Conservation (phyloP, 2,329 filamentous ascomycete species). For the Pseudocercospora pini-densiflorae region DNA sequence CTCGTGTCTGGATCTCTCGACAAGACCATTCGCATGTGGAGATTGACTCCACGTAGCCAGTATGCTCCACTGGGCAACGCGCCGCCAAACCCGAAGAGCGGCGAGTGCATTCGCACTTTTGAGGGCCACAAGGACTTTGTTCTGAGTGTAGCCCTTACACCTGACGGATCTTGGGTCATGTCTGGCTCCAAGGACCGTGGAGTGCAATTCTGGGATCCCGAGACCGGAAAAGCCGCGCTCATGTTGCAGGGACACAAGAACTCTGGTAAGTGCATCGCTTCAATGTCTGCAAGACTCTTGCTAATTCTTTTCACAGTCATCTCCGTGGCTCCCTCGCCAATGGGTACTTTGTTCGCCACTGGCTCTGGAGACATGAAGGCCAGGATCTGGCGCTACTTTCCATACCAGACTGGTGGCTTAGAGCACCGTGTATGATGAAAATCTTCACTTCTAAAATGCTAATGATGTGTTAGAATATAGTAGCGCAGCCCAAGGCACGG, state of each 20-base stretch:
- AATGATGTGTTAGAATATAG: conserved; percentile 10
- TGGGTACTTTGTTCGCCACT: conserved; percentile 87
- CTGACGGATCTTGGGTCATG: conserved; percentile 93
- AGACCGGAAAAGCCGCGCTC: conserved; percentile 89
- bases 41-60: conserved; percentile 67
- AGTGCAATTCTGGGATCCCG: conserved; percentile 98
- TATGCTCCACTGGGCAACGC: conserved; percentile 51
- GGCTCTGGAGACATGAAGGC: conserved; percentile 98
- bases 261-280: conserved; percentile 63
- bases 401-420: conserved; percentile 21
- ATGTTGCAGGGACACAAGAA: conserved; percentile 99
- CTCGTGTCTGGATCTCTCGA: conserved; percentile 94
- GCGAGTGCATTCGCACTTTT: conserved; percentile 95
- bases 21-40: conserved; percentile 99
- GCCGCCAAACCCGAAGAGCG: conserved; percentile 65
- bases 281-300: not conserved
- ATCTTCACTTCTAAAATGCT: not conserved
- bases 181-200: conserved; percentile 96
- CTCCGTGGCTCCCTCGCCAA: conserved; percentile 91
- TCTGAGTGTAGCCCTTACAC: conserved; percentile 90
- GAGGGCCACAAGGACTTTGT: conserved; percentile 99
- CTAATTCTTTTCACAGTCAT: conserved; percentile 66
- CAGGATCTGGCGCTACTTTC: conserved; percentile 85
- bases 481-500: not conserved
- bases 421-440: not conserved